Percentiles rank a stretch among this genome's conserved stretches.
Conservation (phyloP, 345 rosid species). For the Litchi chinensis region DNA sequence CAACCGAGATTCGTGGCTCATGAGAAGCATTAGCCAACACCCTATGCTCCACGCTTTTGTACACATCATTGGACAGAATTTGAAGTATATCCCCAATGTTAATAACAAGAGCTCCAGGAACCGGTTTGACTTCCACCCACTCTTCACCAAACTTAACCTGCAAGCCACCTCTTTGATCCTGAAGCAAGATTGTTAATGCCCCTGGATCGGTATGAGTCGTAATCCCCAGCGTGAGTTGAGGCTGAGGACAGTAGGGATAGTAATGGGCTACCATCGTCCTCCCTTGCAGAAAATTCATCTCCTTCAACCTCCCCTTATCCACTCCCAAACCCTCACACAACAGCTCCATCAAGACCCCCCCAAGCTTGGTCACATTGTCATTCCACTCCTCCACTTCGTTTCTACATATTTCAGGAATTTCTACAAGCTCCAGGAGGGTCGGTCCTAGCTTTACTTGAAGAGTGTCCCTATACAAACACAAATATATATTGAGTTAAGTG, state of each 20-base stretch:
- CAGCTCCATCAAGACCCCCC: constrained; percentile 23
- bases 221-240: constrained; percentile 21
- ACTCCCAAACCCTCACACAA: constrained; percentile 28
- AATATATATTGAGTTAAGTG: too few relatives aligned
- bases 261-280: constrained; percentile 24
- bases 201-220: constrained; percentile 25
- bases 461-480: background rate
- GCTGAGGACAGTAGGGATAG: constrained; percentile 32
- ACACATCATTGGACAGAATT: constrained; percentile 56
- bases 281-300: constrained; percentile 9
- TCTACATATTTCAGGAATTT: constrained; percentile 22
- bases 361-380: constrained; percentile 3
- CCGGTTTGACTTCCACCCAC: constrained; percentile 16
- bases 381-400: constrained; percentile 23
- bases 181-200: constrained; percentile 22
- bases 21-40: constrained; percentile 39
- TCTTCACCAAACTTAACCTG: constrained; percentile 20
- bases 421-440: background rate
- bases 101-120: background rate
- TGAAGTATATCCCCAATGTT: constrained; percentile 16
- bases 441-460: background rate
- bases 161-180: constrained; percentile 18
- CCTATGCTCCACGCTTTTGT: constrained; percentile 36
- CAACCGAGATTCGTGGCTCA: constrained; percentile 41
- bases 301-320: constrained; percentile 12